phyloP scores from a whole-genome alignment of 1,284 basidiomycete species.

The Malassezia caprae region DNA sequence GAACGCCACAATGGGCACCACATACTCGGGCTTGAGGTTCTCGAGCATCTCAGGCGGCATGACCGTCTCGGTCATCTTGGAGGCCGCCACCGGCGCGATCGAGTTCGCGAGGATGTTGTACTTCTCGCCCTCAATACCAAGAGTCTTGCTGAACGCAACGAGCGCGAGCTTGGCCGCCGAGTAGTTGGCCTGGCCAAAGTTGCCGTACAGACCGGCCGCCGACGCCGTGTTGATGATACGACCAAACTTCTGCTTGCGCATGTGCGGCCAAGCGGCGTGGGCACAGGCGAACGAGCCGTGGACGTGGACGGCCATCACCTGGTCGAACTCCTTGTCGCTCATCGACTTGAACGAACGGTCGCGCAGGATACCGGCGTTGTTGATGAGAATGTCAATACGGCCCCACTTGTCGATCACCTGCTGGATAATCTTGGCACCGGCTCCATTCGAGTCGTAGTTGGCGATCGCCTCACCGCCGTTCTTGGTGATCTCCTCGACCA shows the following conservation, averaged over 20 bases:
- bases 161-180: conserved; percentile 52
- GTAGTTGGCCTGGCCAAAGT: conserved; percentile 89
- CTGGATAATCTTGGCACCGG: conserved; percentile 77
- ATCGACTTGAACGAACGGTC: conserved; percentile 50
- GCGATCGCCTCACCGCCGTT: conserved; percentile 56
- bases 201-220: conserved; percentile 58
- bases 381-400: conserved; percentile 58
- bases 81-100: conserved; percentile 87
- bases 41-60: conserved; percentile 96
- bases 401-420: conserved; percentile 81
- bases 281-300: conserved; percentile 92
- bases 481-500: conserved; percentile 76
- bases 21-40: conserved; percentile 81
- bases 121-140: conserved; percentile 73
- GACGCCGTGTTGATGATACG: conserved; percentile 46
- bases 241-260: conserved; percentile 67
- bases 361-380: conserved; percentile 95
- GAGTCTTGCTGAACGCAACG: conserved; percentile 68
- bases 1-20: conserved; percentile 64
- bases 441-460: conserved; percentile 79
- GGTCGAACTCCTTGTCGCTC: conserved; percentile 50
- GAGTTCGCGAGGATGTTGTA: conserved; percentile 80
- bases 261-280: conserved; percentile 90
- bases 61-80: conserved; percentile 83
- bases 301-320: conserved; percentile 73